These are phyloP conservation scores for Filobasidium floriforme DNA, from an alignment of 768 basidiomycete genomes.

Conservation along the genomic window DNA sequence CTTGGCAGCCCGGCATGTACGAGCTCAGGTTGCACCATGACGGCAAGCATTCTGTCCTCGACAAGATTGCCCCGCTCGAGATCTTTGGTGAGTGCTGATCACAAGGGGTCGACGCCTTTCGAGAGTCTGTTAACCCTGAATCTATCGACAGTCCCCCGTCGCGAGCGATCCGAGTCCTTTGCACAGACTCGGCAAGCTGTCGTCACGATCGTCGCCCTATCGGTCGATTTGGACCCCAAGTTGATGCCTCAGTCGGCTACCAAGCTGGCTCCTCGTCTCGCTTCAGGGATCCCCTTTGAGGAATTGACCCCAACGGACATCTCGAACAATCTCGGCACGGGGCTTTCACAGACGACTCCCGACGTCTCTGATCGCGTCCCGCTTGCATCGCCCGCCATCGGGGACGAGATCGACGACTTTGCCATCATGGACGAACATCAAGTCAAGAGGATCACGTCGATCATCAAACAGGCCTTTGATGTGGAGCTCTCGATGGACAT, in stretches of 20 bases:
- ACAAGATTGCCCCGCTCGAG: constrained; percentile 73
- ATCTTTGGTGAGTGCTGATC: constrained; percentile 63
- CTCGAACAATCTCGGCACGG: not conserved
- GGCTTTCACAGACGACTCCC: not conserved
- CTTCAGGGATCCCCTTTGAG: not conserved
- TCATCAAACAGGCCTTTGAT: constrained; percentile 70
- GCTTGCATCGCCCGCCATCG: not conserved
- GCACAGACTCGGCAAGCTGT: constrained; percentile 49
- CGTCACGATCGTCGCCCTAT: constrained; percentile 28
- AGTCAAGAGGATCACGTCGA: constrained; percentile 75
- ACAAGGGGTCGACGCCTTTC: not conserved
- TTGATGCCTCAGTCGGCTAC: constrained; percentile 26
- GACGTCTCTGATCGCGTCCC: not conserved
- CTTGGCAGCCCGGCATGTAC: constrained; percentile 78
- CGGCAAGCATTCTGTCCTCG: constrained; percentile 94
- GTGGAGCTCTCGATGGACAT: constrained; percentile 87
- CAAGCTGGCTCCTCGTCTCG: constrained; percentile 14
- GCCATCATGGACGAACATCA: constrained; percentile 85
- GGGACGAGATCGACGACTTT: constrained; percentile 78
- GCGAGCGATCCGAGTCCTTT: constrained; percentile 45
- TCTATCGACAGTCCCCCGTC: not conserved
- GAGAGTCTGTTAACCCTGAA: not conserved
- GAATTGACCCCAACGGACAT: not conserved
- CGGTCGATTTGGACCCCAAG: constrained; percentile 27
- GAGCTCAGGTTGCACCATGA: constrained; percentile 83